A percentile compares a stretch with the other conserved stretches of the same genome.
Evolutionary conservation across 805 yeast genomes (phyloP).

Genomic region (Schwanniomyces vanrijiae): DNA sequence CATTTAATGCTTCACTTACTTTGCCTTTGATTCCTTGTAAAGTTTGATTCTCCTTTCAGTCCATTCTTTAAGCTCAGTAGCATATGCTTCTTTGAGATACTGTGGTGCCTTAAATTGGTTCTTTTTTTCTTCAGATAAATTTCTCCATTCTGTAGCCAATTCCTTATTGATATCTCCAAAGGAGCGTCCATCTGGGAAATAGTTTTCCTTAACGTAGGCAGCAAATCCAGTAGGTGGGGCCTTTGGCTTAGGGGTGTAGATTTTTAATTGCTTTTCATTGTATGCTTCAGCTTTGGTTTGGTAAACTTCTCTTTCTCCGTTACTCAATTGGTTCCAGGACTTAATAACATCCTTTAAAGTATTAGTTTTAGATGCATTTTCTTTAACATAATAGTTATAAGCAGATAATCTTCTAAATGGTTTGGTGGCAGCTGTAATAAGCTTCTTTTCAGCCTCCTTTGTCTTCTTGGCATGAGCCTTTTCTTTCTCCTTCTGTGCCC

Average conservation of each 20-base stretch:
- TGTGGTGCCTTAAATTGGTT: slow-evolving; percentile 17
- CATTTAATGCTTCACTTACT: background rate
- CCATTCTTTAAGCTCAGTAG: slow-evolving; percentile 28
- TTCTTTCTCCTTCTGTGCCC: slow-evolving; percentile 9
- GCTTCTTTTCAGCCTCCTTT: slow-evolving; percentile 13
- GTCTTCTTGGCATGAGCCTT: slow-evolving; percentile 11
- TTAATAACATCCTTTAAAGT: slow-evolving; percentile 16
- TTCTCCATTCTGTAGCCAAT: slow-evolving; percentile 29
- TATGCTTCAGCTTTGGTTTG: slow-evolving; percentile 23
- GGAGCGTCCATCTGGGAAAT: slow-evolving; percentile 18
- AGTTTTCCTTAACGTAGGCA: slow-evolving; percentile 27
- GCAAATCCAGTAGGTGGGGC: slow-evolving; percentile 32
- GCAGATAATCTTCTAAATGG: slow-evolving; percentile 21
- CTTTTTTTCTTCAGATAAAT: slow-evolving; percentile 29
- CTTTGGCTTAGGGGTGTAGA: slow-evolving; percentile 34
- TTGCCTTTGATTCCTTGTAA: slow-evolving; percentile 10
- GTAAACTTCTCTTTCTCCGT: slow-evolving; percentile 26
- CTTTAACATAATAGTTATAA: slow-evolving; percentile 25
- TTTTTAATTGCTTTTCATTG: slow-evolving; percentile 23
- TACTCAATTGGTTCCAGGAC: slow-evolving; percentile 27
- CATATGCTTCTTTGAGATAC: slow-evolving; percentile 18
- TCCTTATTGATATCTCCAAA: slow-evolving; percentile 25
- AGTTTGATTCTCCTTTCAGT: slow-evolving; percentile 24
- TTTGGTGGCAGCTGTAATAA: slow-evolving; percentile 20
- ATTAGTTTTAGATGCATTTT: slow-evolving; percentile 8